A percentile compares a stretch with the other conserved stretches of the same genome.
These are phyloP conservation scores for Cyclotella baltica DNA, from an alignment of 108 stramenopile genomes.

Conservation along the genomic window DNA sequence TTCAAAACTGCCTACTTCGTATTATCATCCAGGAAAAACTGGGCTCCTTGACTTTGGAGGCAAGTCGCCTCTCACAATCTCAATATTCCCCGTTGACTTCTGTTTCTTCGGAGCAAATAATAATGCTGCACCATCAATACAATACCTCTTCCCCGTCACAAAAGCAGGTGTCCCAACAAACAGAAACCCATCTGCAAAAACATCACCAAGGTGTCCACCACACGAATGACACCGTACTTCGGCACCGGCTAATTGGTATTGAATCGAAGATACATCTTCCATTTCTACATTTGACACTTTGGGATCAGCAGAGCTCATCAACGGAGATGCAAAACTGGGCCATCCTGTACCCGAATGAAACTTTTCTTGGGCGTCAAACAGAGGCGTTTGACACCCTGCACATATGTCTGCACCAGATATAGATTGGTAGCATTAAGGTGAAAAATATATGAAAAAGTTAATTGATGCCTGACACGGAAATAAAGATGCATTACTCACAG, in stretches of 20 bases:
- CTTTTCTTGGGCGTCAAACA: conserved; percentile 81
- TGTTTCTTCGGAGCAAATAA: conserved; percentile 60
- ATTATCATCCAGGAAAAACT: conserved; percentile 21
- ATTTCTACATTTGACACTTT: conserved; percentile 73
- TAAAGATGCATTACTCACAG: conserved; percentile 50
- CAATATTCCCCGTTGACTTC: conserved; percentile 23
- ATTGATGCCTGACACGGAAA: not conserved
- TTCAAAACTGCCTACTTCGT: not conserved
- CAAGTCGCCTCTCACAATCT: conserved; percentile 54
- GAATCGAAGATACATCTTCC: conserved; percentile 63
- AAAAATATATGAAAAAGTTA: no score
- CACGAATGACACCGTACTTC: conserved; percentile 86
- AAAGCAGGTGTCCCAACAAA: conserved; percentile 80
- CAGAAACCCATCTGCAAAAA: conserved; percentile 78
- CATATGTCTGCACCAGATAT: conserved; percentile 38
- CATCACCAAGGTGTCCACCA: conserved; percentile 93
- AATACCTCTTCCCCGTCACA: conserved; percentile 72
- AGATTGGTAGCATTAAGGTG: no score
- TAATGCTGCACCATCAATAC: conserved; percentile 81
- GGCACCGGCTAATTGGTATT: conserved; percentile 68
- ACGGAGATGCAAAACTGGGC: conserved; percentile 68
- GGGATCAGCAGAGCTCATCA: conserved; percentile 29
- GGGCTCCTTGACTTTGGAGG: conserved; percentile 33
- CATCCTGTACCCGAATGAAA: conserved; percentile 64
- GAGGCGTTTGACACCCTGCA: conserved; percentile 81